Percentiles rank a stretch among this genome's conserved stretches.
Conservation (phyloP, 805 yeast genomes). For the Metschnikowia gelsemii region DNA sequence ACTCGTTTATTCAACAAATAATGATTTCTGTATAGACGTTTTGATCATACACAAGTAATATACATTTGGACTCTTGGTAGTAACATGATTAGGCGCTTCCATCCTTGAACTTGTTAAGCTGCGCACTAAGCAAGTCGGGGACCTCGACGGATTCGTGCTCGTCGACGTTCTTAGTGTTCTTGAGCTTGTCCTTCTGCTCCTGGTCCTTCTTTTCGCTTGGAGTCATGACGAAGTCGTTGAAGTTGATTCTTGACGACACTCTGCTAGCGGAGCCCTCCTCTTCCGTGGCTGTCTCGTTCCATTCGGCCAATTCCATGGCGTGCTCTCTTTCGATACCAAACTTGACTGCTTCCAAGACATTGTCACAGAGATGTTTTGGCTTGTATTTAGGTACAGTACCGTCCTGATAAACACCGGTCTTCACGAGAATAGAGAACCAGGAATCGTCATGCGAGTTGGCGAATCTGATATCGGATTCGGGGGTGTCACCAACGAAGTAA, state of each 20-base stretch:
- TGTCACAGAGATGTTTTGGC: conserved; percentile 71
- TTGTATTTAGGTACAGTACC: conserved; percentile 76
- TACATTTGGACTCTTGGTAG: neutral
- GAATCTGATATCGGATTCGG: conserved; percentile 83
- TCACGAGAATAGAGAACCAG: conserved; percentile 82
- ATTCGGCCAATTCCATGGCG: conserved; percentile 64
- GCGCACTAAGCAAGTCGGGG: conserved; percentile 48
- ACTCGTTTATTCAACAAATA: no score
- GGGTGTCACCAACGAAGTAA: conserved; percentile 87
- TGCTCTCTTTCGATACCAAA: conserved; percentile 84
- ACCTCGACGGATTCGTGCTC: conserved; percentile 51
- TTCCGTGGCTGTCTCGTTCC: conserved; percentile 54
- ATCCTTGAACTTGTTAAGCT: conserved; percentile 39
- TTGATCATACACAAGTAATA: no score
- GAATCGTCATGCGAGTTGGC: conserved; percentile 83
- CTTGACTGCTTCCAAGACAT: conserved; percentile 78
- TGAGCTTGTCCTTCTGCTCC: conserved; percentile 17
- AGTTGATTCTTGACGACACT: conserved; percentile 36
- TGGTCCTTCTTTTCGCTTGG: conserved; percentile 33
- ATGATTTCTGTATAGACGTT: no score
- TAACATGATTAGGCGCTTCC: conserved; percentile 10
- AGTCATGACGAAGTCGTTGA: conserved; percentile 47
- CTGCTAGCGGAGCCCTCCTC: conserved; percentile 29
- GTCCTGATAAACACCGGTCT: conserved; percentile 83
- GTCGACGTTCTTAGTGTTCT: conserved; percentile 20